Base-by-base conservation (phyloP, 805 yeast genomes). In the Candida parachauliodes region DNA sequence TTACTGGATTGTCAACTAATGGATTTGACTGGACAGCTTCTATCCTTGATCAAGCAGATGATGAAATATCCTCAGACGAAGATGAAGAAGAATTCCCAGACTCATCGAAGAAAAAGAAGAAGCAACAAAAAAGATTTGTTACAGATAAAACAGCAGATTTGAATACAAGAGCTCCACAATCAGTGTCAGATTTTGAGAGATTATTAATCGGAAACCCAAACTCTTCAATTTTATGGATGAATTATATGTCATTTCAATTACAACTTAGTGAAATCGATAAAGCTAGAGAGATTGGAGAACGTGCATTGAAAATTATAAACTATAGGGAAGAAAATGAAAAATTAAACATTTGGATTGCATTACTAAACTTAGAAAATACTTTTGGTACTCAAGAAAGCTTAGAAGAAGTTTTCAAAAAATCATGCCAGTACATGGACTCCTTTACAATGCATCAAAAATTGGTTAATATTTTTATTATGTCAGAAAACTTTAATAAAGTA, bases 21-120 rank as follows among this genome's bases (percentile, higher is more conserved):
- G 94, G 94, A 3, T 93, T 93, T 51, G 96, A 93, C 60, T 93
- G 98, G 98, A 83, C 95, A 32, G 95, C 95, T 2, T 81, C 86
- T 28, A 79, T 87, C 47, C 69, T 88, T 45, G 95, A 86, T 49
- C 94, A 86, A 62, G 86, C 83, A 14, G 80, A 76, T 42, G 70
- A 64, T 2, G 75, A 67, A 17, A 73, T 70, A 2, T 70, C 73
- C 2, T 76, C 76, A 5, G 74, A 72, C 11, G 84, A 75, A 10
- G 77, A 76, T 8, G 77, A 76, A 11, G 85, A 76, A 10, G 77
- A 76, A 8, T 83, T 76, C 39, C 74, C 70, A 24, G 30, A 36
- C 12, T 16, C 27, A 14, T 7, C 22, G 4, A 82, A 75, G 39
- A 77, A 73, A 36, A 65, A 61, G 46, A 61, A 53, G 45, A 72